These are phyloP conservation scores for Thalassiosira hispida DNA, from an alignment of 352 stramenopile genomes.

Conservation along the genomic window DNA sequence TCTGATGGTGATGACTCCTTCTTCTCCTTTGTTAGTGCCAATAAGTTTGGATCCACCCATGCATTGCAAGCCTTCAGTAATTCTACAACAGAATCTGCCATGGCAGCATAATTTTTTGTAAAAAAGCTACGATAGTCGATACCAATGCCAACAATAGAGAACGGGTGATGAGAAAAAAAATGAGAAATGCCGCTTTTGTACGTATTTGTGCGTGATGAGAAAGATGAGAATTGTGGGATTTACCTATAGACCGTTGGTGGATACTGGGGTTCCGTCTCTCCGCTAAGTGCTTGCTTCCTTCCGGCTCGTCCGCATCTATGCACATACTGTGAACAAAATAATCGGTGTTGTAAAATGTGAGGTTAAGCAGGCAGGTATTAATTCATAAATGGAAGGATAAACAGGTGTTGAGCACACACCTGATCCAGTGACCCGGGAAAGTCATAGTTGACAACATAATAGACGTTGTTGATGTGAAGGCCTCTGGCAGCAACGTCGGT, in stretches of 20 bases:
- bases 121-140: constrained; percentile 76
- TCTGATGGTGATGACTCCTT: constrained; percentile 8
- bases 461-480: constrained; percentile 94
- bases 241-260: constrained; percentile 35
- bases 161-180: too few relatives aligned
- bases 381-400: background rate
- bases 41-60: constrained; percentile 79
- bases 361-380: constrained; percentile 93
- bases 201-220: background rate
- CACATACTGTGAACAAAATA: constrained; percentile 53
- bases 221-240: too few relatives aligned
- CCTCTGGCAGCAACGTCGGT: constrained; percentile 98
- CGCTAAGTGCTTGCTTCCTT: constrained; percentile 45
- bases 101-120: constrained; percentile 63
- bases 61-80: constrained; percentile 64
- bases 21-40: constrained; percentile 43
- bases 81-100: constrained; percentile 68
- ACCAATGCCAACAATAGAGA: background rate
- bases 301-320: constrained; percentile 73
- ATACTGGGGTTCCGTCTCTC: constrained; percentile 14
- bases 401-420: constrained; percentile 69
- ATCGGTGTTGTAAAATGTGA: constrained; percentile 66
- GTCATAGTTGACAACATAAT: constrained; percentile 99
- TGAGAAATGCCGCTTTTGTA: too few relatives aligned
- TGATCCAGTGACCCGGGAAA: constrained; percentile 78